Evolutionary conservation across 129 eudicot species (phyloP).

Genomic region (Oenanthe sinensis): DNA sequence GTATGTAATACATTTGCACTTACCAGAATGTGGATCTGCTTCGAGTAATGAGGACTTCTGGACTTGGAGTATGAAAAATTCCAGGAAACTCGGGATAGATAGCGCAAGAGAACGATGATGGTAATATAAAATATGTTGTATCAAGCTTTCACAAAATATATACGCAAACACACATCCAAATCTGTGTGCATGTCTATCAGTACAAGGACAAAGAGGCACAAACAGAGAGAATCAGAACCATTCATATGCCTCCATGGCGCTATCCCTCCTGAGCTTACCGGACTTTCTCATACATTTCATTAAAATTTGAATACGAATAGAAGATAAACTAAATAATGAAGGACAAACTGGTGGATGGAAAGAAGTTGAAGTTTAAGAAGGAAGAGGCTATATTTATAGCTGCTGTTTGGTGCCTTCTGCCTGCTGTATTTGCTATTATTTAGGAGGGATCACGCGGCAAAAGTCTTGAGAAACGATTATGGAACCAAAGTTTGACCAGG

Average conservation of each 20-base stretch:
- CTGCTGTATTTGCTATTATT: not conserved
- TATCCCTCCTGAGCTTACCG: slow-evolving; percentile 9
- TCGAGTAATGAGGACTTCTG: not conserved
- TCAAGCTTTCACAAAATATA: not conserved
- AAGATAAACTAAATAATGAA: not conserved
- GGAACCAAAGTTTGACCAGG: not conserved
- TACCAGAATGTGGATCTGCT: not conserved
- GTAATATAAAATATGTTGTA: not conserved
- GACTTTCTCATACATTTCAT: not conserved
- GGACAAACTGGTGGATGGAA: not conserved
- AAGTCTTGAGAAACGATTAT: not conserved
- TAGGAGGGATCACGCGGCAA: not conserved
- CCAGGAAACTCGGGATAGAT: slow-evolving; percentile 4
- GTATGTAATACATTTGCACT: not conserved
- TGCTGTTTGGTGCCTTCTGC: not conserved
- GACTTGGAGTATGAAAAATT: not conserved
- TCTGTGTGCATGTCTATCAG: not conserved
- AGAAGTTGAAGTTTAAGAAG: not conserved
- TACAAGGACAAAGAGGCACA: not conserved
- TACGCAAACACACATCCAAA: not conserved
- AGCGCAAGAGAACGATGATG: not conserved
- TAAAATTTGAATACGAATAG: not conserved
- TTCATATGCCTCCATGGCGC: slow-evolving; percentile 4
- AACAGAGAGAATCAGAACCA: not conserved
- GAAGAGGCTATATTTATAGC: not conserved